phyloP scores from a whole-genome alignment of 2,329 filamentous ascomycete genomes.

The Waltergamsia citrina region DNA sequence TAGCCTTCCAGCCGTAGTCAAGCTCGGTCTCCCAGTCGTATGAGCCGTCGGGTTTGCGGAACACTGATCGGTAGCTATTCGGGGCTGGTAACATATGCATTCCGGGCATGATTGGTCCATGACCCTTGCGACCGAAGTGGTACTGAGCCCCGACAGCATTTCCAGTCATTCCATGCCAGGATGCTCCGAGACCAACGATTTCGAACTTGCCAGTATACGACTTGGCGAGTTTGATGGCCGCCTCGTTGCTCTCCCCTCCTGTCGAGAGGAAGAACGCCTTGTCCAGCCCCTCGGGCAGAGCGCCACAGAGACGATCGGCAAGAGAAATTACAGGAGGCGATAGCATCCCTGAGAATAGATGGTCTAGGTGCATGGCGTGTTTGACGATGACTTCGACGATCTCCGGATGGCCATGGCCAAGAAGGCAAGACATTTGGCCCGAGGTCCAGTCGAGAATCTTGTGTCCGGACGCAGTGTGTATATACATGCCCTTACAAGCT shows the following conservation, averaged over 20 bases:
- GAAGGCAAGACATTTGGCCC: slow-evolving; percentile 49
- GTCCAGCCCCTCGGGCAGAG: slow-evolving; percentile 39
- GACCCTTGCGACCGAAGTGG: slow-evolving; percentile 40
- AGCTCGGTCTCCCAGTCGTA: slow-evolving; percentile 56
- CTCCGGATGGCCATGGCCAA: slow-evolving; percentile 49
- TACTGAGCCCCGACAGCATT: slow-evolving; percentile 45
- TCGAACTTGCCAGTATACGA: slow-evolving; percentile 56
- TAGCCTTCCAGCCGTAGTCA: slow-evolving; percentile 48
- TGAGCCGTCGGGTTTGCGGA: slow-evolving; percentile 45
- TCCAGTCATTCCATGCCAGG: slow-evolving; percentile 53
- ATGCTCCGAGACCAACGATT: slow-evolving; percentile 48
- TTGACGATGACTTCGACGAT: slow-evolving; percentile 41
- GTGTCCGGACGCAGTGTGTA: slow-evolving; percentile 34
- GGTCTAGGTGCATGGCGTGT: slow-evolving; percentile 42
- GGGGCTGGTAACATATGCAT: slow-evolving; percentile 48
- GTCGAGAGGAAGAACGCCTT: slow-evolving; percentile 50
- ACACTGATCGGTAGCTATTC: slow-evolving; percentile 51
- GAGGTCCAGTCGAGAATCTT: slow-evolving; percentile 50
- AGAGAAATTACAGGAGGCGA: slow-evolving; percentile 47
- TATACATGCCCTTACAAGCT: slow-evolving; percentile 29
- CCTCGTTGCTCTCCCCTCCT: slow-evolving; percentile 48
- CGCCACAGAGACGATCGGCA: slow-evolving; percentile 35
- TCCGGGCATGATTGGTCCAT: slow-evolving; percentile 42
- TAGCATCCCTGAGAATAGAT: slow-evolving; percentile 50
- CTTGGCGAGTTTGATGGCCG: slow-evolving; percentile 56